A percentile compares a stretch with the other conserved stretches of the same genome.
These are phyloP conservation scores for Lactarius sp. DNA, from an alignment of 768 basidiomycete species.

Conservation along the genomic window DNA sequence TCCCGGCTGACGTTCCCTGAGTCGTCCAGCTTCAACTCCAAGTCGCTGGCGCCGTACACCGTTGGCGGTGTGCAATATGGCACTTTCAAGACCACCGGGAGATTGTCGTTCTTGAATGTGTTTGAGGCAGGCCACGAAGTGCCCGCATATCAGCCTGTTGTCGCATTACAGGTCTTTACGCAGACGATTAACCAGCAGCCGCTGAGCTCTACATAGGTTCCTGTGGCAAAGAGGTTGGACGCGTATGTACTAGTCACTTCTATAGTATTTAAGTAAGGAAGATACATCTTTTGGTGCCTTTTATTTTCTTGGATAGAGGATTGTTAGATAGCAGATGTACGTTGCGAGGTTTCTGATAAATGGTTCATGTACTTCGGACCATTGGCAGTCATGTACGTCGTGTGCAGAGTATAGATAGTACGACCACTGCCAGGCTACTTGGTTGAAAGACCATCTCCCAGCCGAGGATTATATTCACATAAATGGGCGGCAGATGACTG, in stretches of 20 bases:
- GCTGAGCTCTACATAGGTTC: constrained; percentile 13
- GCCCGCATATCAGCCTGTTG: constrained; percentile 20
- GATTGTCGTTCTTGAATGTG: constrained; percentile 42
- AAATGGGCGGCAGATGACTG: not conserved
- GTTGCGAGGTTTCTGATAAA: not conserved
- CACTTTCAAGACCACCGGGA: constrained; percentile 46
- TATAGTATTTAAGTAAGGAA: not conserved
- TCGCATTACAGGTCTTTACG: constrained; percentile 19
- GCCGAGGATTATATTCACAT: not conserved
- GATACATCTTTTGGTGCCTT: too few relatives aligned
- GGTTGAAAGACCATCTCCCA: not conserved
- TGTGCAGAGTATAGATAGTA: too few relatives aligned
- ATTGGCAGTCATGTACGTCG: too few relatives aligned
- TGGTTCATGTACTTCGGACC: too few relatives aligned
- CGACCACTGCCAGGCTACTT: not conserved
- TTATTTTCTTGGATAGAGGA: not conserved
- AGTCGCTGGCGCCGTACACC: constrained; percentile 38
- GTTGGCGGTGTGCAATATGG: constrained; percentile 43
- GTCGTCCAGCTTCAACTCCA: constrained; percentile 34
- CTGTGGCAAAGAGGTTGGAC: not conserved
- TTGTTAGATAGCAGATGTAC: too few relatives aligned
- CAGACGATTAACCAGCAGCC: constrained; percentile 19
- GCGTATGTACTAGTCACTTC: not conserved
- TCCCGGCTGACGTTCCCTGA: constrained; percentile 38
- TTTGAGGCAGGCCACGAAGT: constrained; percentile 37